Conservation (phyloP, 2,329 filamentous ascomycete genomes). For the Ilyonectria mors-panacis region DNA sequence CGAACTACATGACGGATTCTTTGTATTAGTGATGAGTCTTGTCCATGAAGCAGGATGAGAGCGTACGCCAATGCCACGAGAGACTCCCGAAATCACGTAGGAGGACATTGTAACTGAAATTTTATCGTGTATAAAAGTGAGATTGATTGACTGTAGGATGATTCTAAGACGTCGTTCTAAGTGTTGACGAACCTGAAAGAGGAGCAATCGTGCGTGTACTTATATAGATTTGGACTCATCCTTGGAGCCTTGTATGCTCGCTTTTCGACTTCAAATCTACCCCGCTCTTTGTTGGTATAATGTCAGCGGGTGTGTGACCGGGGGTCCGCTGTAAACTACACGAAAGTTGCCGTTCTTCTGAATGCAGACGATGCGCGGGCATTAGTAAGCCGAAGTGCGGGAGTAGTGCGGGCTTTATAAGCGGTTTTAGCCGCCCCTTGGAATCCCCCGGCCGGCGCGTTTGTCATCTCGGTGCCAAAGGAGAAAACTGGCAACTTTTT, state of each 20-base stretch:
- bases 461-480: slow-evolving; percentile 13
- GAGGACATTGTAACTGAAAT: slow-evolving; percentile 27
- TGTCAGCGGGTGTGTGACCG: slow-evolving; percentile 10
- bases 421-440: slow-evolving; percentile 9
- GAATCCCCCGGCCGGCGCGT: slow-evolving; percentile 10
- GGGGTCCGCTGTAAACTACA: slow-evolving; percentile 13
- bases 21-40: slow-evolving; percentile 6
- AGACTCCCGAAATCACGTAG: slow-evolving; percentile 30
- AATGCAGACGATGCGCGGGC: slow-evolving; percentile 10
- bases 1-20: slow-evolving; percentile 26
- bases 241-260: slow-evolving; percentile 10
- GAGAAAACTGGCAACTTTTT: slow-evolving; percentile 13
- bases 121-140: slow-evolving; percentile 10
- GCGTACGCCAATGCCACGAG: slow-evolving; percentile 31
- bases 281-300: slow-evolving; percentile 10
- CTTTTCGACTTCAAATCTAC: slow-evolving; percentile 11
- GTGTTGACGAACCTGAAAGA: slow-evolving; percentile 13
- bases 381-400: slow-evolving; percentile 10
- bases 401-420: slow-evolving; percentile 14
- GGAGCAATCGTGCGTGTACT: slow-evolving; percentile 13
- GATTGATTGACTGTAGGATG: slow-evolving; percentile 11
- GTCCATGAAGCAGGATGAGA: slow-evolving; percentile 1
- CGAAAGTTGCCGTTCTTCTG: slow-evolving; percentile 12
- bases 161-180: slow-evolving; percentile 9
- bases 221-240: slow-evolving; percentile 12